phyloP scores from a whole-genome alignment of 139 green algal species.

The Chlorella sp. region DNA sequence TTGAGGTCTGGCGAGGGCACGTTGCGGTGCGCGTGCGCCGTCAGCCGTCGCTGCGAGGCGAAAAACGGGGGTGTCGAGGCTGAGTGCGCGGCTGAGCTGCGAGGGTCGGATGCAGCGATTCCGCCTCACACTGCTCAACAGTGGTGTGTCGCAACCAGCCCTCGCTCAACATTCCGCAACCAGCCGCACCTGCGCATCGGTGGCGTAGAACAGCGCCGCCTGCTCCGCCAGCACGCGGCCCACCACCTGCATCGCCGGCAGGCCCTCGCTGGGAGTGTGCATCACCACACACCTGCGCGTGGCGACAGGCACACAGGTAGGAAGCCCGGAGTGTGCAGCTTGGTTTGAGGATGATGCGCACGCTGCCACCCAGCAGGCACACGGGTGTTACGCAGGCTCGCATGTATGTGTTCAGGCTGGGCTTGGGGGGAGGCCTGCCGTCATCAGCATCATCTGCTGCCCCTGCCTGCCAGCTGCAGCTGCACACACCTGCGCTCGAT shows the following conservation, averaged over 20 bases:
- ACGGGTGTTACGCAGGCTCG: too few species aligned
- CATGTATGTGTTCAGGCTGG: too few species aligned
- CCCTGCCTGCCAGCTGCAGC: too few species aligned
- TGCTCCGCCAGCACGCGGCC: conserved; percentile 50
- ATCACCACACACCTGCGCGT: conserved; percentile 47
- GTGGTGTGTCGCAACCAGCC: neutral
- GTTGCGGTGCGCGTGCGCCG: conserved; percentile 41
- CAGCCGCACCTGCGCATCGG: conserved; percentile 42
- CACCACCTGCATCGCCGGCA: conserved; percentile 36
- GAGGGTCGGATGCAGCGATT: too few species aligned
- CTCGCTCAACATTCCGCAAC: neutral
- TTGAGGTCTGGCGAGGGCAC: conserved; percentile 47
- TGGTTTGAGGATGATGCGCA: too few species aligned
- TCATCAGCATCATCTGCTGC: too few species aligned
- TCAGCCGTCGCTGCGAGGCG: conserved; percentile 36
- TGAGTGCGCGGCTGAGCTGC: neutral
- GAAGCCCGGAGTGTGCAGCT: too few species aligned
- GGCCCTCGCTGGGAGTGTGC: conserved; percentile 12
- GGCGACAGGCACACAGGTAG: too few species aligned
- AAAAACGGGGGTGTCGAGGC: neutral
- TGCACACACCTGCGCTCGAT: conserved; percentile 43
- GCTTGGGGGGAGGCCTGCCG: too few species aligned
- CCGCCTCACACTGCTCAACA: too few species aligned
- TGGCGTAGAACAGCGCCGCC: conserved; percentile 55
- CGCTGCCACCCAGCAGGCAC: too few species aligned